These are phyloP conservation scores for Yamadazyma diospyri DNA, from an alignment of 1,139 yeast genomes.

Conservation along the genomic window DNA sequence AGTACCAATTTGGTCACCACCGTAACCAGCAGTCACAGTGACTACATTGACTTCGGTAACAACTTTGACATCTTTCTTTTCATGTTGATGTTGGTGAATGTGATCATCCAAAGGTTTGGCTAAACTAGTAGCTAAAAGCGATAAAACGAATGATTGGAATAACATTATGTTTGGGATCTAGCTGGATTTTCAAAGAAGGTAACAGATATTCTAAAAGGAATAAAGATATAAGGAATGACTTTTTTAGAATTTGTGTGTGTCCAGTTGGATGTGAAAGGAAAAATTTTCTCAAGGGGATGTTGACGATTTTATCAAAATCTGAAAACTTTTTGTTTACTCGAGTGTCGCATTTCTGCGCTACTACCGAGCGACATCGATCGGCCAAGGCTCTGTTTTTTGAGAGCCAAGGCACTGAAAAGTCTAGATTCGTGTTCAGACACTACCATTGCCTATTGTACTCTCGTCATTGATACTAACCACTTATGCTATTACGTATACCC, in stretches of 20 bases:
- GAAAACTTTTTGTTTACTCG: conserved; percentile 1
- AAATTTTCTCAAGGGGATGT: conserved; percentile 2
- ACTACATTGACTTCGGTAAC: conserved; percentile 33
- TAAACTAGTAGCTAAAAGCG: conserved; percentile 25
- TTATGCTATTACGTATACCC: too few relatives aligned
- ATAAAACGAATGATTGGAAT: conserved; percentile 38
- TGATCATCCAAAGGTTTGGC: conserved; percentile 18
- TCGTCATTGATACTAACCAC: too few relatives aligned
- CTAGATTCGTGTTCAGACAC: too few relatives aligned
- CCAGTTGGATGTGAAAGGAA: conserved; percentile 2
- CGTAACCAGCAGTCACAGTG: conserved; percentile 35
- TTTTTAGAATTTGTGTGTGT: conserved; percentile 7
- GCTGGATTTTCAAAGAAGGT: conserved; percentile 1
- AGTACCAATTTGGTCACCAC: conserved; percentile 26
- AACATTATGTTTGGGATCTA: conserved; percentile 31
- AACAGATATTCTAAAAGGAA: conserved; percentile 8
- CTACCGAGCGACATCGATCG: too few relatives aligned
- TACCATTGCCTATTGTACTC: too few relatives aligned
- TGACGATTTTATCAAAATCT: conserved; percentile 3
- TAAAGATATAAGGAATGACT: conserved; percentile 8
- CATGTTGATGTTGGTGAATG: conserved; percentile 29
- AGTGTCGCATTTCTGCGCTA: too few relatives aligned
- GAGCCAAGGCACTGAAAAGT: too few relatives aligned
- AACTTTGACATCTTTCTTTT: conserved; percentile 35
- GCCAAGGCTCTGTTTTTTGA: too few relatives aligned